Percentiles rank a stretch among this genome's conserved stretches.
Evolutionary conservation across 2,329 filamentous ascomycete genomes (phyloP).

Genomic region (Fusarium sp.): DNA sequence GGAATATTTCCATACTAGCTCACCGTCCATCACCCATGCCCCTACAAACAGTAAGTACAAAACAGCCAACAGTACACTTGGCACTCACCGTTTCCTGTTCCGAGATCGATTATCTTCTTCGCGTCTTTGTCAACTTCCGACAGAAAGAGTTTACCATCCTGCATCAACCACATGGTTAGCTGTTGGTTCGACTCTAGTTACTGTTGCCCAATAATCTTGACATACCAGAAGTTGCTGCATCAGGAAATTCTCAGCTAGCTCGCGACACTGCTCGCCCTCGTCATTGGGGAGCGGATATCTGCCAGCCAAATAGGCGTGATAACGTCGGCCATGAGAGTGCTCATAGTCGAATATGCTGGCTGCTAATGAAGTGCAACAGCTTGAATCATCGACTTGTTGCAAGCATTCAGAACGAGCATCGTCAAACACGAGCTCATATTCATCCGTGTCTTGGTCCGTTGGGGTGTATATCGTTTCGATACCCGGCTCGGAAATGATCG

Average conservation of each 20-base stretch:
- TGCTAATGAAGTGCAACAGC: constrained; percentile 47
- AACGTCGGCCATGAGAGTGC: constrained; percentile 50
- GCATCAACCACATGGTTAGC: not conserved
- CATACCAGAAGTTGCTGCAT: constrained; percentile 57
- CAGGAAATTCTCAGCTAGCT: constrained; percentile 58
- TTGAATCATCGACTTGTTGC: constrained; percentile 43
- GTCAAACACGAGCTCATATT: constrained; percentile 45
- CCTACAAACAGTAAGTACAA: constrained; percentile 42
- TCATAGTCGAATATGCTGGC: constrained; percentile 50
- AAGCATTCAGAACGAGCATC: constrained; percentile 35
- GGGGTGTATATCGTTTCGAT: constrained; percentile 40
- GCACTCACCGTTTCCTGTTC: constrained; percentile 59
- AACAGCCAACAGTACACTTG: not conserved
- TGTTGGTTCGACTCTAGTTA: not conserved
- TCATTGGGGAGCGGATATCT: constrained; percentile 61
- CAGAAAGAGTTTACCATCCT: constrained; percentile 54
- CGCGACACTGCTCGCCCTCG: constrained; percentile 56
- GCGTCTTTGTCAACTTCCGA: constrained; percentile 54
- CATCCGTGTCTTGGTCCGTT: constrained; percentile 45
- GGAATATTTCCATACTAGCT: not conserved
- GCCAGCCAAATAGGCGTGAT: constrained; percentile 56
- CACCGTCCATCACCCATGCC: constrained; percentile 65
- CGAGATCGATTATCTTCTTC: constrained; percentile 58
- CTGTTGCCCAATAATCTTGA: not conserved
- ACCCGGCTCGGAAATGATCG: constrained; percentile 45